A percentile compares a stretch with the other conserved stretches of the same genome.
Conservation (phyloP, 345 rosid species). For the Psidium guajava region DNA sequence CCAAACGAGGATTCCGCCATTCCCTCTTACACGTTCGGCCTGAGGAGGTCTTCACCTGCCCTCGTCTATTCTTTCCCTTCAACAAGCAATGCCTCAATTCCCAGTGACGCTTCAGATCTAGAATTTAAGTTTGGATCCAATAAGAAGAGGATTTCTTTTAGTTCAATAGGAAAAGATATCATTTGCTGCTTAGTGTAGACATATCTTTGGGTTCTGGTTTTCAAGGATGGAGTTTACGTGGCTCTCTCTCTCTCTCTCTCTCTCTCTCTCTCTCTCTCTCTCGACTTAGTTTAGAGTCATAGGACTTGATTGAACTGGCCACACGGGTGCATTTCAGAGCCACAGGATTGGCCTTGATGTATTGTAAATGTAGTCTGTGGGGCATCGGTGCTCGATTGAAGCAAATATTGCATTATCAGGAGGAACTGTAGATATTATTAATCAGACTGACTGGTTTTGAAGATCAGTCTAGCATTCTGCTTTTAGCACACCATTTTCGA, state of each 20-base stretch:
- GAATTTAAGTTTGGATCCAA: constrained; percentile 60
- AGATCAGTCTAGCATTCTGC: not conserved
- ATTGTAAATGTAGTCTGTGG: not conserved
- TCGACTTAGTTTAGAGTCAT: not conserved
- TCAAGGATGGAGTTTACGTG: not conserved
- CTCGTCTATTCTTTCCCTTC: constrained; percentile 66
- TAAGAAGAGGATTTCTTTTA: constrained; percentile 47
- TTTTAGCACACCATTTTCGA: not conserved
- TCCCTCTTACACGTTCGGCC: constrained; percentile 55
- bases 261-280: too few relatives aligned
- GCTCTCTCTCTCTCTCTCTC: too few relatives aligned
- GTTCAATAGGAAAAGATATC: constrained; percentile 40
- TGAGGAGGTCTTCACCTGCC: constrained; percentile 19
- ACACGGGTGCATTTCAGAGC: not conserved
- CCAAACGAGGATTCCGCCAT: constrained; percentile 24
- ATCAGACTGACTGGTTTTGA: not conserved
- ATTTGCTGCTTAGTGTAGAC: constrained; percentile 31
- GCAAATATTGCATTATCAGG: not conserved
- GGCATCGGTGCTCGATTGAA: not conserved
- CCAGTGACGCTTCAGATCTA: constrained; percentile 31
- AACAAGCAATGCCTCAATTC: constrained; percentile 23
- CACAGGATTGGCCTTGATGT: not conserved
- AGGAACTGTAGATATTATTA: not conserved
- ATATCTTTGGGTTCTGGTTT: not conserved
- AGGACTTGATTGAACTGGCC: not conserved